Evolutionary conservation across 169 alveolate genomes (phyloP).

Genomic region (Plasmodium cynomolgi): DNA sequence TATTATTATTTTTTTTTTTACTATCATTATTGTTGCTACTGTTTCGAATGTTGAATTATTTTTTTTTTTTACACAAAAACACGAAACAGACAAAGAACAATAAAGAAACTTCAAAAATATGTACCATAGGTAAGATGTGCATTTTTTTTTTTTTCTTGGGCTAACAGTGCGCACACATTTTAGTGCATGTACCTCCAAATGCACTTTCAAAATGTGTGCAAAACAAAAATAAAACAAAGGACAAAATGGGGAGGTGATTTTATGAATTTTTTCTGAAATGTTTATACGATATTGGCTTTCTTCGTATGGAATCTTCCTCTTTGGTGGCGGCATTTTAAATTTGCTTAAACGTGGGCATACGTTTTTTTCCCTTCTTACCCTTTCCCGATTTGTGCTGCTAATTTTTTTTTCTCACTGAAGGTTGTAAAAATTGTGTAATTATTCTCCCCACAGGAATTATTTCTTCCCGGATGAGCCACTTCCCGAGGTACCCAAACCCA

Average conservation of each 20-base stretch:
- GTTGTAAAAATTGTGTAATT: neutral
- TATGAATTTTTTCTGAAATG: neutral
- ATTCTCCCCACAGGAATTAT: neutral
- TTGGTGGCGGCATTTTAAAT: neutral
- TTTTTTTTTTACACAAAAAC: neutral
- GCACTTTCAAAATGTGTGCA: neutral
- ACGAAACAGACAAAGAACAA: neutral
- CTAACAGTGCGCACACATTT: neutral
- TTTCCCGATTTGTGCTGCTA: neutral
- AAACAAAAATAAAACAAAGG: neutral
- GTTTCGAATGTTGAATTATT: neutral
- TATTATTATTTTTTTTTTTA: neutral
- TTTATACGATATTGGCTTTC: neutral
- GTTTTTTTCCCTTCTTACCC: neutral
- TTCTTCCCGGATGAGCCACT: constrained; percentile 54
- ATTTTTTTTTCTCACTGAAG: neutral
- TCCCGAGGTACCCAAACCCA: constrained; percentile 88
- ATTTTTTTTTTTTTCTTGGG: neutral
- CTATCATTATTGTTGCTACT: neutral
- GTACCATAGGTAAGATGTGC: neutral
- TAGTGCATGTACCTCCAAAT: neutral
- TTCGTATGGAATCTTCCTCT: neutral
- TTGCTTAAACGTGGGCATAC: neutral
- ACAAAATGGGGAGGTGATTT: neutral
- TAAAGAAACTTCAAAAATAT: constrained; percentile 9